Percentiles rank a stretch among this genome's conserved stretches.
These are phyloP conservation scores for Rubroshorea leprosula DNA, from an alignment of 345 rosid species.

Conservation along the genomic window DNA sequence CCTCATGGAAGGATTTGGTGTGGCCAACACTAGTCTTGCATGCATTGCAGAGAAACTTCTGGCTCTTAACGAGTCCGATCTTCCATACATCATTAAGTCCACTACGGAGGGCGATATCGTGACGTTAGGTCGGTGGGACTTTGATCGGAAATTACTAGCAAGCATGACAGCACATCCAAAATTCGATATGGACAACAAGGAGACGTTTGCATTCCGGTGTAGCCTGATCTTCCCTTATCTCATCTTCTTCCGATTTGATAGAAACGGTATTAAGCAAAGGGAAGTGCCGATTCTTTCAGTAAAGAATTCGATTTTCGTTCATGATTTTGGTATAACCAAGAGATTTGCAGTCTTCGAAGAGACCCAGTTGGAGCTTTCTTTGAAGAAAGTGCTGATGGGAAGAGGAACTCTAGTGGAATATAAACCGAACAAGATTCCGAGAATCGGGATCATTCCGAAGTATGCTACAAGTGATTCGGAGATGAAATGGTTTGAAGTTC, in stretches of 20 bases:
- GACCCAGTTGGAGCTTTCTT: slow-evolving; percentile 9
- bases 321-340: slow-evolving; percentile 19
- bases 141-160: slow-evolving; percentile 12
- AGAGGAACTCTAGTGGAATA: slow-evolving; percentile 16
- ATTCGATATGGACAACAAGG: slow-evolving; percentile 8
- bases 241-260: slow-evolving; percentile 12
- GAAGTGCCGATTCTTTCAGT: slow-evolving; percentile 9
- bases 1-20: slow-evolving; percentile 16
- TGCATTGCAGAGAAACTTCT: slow-evolving; percentile 11
- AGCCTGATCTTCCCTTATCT: slow-evolving; percentile 14
- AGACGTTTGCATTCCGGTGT: slow-evolving; percentile 17
- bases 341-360: slow-evolving; percentile 17
- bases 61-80: slow-evolving; percentile 27
- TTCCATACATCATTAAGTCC: slow-evolving; percentile 12
- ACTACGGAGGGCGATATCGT: slow-evolving; percentile 16
- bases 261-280: slow-evolving; percentile 11
- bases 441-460: slow-evolving; percentile 20
- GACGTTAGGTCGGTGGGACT: slow-evolving; percentile 21
- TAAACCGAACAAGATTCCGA: slow-evolving; percentile 13
- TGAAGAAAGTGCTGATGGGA: slow-evolving; percentile 6
- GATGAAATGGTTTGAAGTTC: slow-evolving; percentile 18
- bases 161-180: slow-evolving; percentile 27
- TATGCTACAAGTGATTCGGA: slow-evolving; percentile 12
- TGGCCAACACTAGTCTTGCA: slow-evolving; percentile 21
- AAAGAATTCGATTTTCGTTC: slow-evolving; percentile 13